phyloP scores from a whole-genome alignment of 108 stramenopile genomes.

The Skeletonema costatum region DNA sequence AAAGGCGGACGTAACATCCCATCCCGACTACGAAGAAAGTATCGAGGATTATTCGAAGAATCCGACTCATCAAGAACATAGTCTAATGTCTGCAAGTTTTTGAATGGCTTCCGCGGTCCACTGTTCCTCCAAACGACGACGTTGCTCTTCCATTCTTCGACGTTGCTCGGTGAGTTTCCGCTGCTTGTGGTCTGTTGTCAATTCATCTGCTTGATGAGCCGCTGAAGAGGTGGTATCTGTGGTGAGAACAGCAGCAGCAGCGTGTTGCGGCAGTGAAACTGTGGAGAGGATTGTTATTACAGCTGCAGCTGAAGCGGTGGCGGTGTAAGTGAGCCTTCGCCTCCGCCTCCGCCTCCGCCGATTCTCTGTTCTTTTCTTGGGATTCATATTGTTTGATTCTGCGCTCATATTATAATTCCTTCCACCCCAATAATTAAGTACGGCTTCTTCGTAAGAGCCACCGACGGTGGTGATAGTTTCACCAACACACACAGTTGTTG shows the following conservation, averaged over 20 bases:
- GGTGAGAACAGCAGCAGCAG: neutral
- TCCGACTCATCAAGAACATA: conserved; percentile 1
- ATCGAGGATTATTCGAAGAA: neutral
- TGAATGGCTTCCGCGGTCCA: neutral
- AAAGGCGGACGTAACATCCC: neutral
- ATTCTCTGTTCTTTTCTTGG: neutral
- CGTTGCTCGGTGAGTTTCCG: neutral
- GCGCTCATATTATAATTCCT: too few species aligned
- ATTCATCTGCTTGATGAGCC: neutral
- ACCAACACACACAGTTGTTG: too few species aligned
- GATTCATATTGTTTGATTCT: neutral
- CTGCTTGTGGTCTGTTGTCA: neutral
- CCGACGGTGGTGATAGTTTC: too few species aligned
- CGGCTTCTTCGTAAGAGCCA: too few species aligned
- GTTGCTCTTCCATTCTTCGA: neutral
- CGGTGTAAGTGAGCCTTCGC: neutral
- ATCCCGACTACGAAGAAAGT: neutral
- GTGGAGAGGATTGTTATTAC: neutral
- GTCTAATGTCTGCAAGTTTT: neutral
- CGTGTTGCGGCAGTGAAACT: neutral
- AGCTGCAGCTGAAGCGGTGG: neutral
- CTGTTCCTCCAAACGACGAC: neutral
- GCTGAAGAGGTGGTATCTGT: neutral
- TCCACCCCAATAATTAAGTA: too few species aligned
- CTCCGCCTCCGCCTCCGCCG: neutral